Conservation (phyloP, 257 asterid species). For the Knoxia roxburghii region DNA sequence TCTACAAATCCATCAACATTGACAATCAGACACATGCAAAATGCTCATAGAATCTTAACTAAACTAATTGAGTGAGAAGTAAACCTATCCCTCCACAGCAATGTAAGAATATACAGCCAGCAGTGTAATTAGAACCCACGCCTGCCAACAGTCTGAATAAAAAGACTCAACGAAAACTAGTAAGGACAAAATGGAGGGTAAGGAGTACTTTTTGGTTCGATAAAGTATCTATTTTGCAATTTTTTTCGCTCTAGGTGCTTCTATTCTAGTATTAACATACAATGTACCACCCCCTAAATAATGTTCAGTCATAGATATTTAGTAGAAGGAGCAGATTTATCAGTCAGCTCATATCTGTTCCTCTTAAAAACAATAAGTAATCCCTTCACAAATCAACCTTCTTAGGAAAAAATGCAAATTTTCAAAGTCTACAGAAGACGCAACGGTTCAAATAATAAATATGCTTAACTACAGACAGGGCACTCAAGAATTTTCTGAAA, state of each 20-base stretch:
- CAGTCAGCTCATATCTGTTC: neutral
- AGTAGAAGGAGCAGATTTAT: neutral
- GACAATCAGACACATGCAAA: neutral
- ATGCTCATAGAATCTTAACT: neutral
- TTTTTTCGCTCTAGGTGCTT: neutral
- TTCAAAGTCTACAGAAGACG: neutral
- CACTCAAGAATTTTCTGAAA: neutral
- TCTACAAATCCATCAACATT: neutral
- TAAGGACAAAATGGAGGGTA: neutral
- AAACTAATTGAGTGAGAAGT: neutral
- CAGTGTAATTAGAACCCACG: neutral
- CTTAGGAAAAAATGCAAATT: neutral
- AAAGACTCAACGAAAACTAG: neutral
- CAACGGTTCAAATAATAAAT: neutral
- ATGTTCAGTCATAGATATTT: neutral
- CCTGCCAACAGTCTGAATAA: neutral
- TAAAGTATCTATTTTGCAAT: neutral
- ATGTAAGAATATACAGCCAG: neutral
- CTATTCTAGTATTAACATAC: neutral
- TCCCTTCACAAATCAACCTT: conserved; percentile 3
- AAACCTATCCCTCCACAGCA: neutral
- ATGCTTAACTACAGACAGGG: neutral
- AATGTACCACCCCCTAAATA: conserved; percentile 6
- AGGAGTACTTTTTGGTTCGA: neutral
- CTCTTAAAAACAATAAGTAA: neutral